Base-by-base conservation (phyloP, 208 protist genomes). In the Borovskyia barvae region DNA sequence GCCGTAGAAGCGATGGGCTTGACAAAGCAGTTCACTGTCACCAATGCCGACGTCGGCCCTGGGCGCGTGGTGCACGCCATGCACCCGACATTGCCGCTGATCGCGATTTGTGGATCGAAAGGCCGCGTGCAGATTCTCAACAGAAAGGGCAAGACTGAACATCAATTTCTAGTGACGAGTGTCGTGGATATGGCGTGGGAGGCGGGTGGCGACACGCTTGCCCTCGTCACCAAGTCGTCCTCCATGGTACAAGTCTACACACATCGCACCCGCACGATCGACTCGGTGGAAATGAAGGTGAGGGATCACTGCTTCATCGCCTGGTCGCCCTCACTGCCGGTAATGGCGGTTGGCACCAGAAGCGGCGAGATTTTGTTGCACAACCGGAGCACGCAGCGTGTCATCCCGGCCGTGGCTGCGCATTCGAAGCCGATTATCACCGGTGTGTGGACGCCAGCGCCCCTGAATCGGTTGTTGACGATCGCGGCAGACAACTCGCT, bases 331-430 rank as follows among this genome's bases (percentile, higher is more conserved):
- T 46, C 32, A 29, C 85, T 89, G 12, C 71, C 83, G 19, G 58
- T 75, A 37, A 82, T 98, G 5, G 94, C 83, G 2, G 69, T 98
- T 8, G 93, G 95, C 25, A 86, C 77, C n/a, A 58, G 51, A 7
- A 98, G 96, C 59, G 97, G 97, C 6, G 86, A 77, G 33, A 58
- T 98, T 15, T 59, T 98, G 1, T 20, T 99, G 12, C 98, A 97
- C 75, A 97, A 98, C 76, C 85, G 89, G 26, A 76, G 82, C 22
- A 98, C 86, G n/a, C 54, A 72, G n/a, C 86, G 91, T 30, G 94
- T 97, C 49, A 72, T 87, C 7, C 85, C 96, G 0, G 70, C 97
- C 15, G 45, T 85, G 4, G 91, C 84, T 33, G 95, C 90, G 26
- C 94, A 98, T 76, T 73, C 83, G 15, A 84, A 97, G 65, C 52